Evolutionary conservation across 164 flowering plant genomes (phyloP), one percentile per base, ranked within the genome.

Genomic region (Vitis cinerea): DNA sequence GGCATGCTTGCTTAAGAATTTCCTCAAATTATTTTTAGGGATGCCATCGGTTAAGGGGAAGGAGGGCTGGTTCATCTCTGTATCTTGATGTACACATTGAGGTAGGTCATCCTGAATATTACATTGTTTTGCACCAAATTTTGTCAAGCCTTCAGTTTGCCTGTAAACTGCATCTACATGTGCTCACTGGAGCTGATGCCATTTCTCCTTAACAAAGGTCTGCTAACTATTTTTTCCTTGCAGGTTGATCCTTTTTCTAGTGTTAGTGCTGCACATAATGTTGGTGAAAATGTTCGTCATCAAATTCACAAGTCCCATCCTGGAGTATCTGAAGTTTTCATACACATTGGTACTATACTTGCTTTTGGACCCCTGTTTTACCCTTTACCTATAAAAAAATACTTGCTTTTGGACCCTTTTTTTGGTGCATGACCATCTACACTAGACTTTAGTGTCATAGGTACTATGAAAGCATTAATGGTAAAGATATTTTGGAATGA

Each of bases 221-320:
- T 49, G 8, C 2, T n/a, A 19, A n/a, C 59, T 68, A 59, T 19
- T 59, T 71, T 69, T 48, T 23, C 8, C 61, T 77, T 78, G 68
- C 81, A 91, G 99, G 99, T 96, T 57, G 97, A 96, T 82, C 97
- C 98, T 12, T 93, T 93, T 74, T 80, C 74, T 47, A 96, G 97
- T 81, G 97, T 95, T 55, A 90, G 93, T 82, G 93, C 88, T 77
- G 99, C 93, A 23, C 97, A 93, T 82, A 86, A 83, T 57, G 77
- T 93, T 66, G 97, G 94, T 49, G 97, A 95, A 79, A 80, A 70
- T 80, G 98, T 93, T 65, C 96, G 95, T 47, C 79, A 59, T 51
- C 85, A 79, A 60, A 85, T 95, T 75, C 93, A 87, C 48, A 74
- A 76, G 15, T 75, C 78, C 54, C 95, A 95, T 77, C 82, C 84